Percentiles rank a stretch among this genome's conserved stretches.
phyloP scores from a whole-genome alignment of 805 yeast genomes.

The Spencermartinsiella europaea region DNA sequence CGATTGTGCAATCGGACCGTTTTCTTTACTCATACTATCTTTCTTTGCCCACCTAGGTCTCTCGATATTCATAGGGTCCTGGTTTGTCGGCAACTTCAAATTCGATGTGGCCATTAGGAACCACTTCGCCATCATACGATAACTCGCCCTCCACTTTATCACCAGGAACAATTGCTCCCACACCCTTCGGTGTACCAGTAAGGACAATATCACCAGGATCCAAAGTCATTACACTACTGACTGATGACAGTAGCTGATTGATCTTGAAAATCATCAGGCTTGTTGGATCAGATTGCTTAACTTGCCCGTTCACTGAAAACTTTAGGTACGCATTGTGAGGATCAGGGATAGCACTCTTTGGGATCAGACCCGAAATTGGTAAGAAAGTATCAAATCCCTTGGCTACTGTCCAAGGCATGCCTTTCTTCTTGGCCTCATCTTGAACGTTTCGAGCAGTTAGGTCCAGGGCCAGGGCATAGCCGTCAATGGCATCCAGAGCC shows the following conservation, averaged over 20 bases:
- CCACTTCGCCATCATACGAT: conserved; percentile 47
- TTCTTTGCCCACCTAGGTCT: conserved; percentile 29
- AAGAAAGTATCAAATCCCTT: conserved; percentile 96
- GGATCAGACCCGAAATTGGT: conserved; percentile 74
- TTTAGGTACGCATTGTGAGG: conserved; percentile 65
- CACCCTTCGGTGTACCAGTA: conserved; percentile 98
- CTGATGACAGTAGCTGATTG: conserved; percentile 69
- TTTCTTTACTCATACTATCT: not conserved
- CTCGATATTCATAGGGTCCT: conserved; percentile 55
- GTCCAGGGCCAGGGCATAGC: conserved; percentile 87
- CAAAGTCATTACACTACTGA: conserved; percentile 86
- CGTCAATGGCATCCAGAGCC: conserved; percentile 74
- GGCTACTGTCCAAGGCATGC: conserved; percentile 94
- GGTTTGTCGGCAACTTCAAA: conserved; percentile 50
- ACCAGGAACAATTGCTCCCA: conserved; percentile 78
- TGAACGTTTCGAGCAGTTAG: conserved; percentile 96
- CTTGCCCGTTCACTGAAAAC: conserved; percentile 64
- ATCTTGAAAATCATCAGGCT: conserved; percentile 83
- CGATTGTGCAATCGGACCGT: too few relatives aligned
- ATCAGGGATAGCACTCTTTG: conserved; percentile 59
- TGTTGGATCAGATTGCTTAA: conserved; percentile 67
- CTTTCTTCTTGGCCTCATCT: conserved; percentile 87
- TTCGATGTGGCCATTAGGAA: conserved; percentile 47
- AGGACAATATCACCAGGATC: conserved; percentile 85
- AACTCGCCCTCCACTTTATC: conserved; percentile 67